A percentile compares a stretch with the other conserved stretches of the same genome.
phyloP scores from a whole-genome alignment of 1,284 basidiomycete genomes.

The Leucoagaricus sp. region DNA sequence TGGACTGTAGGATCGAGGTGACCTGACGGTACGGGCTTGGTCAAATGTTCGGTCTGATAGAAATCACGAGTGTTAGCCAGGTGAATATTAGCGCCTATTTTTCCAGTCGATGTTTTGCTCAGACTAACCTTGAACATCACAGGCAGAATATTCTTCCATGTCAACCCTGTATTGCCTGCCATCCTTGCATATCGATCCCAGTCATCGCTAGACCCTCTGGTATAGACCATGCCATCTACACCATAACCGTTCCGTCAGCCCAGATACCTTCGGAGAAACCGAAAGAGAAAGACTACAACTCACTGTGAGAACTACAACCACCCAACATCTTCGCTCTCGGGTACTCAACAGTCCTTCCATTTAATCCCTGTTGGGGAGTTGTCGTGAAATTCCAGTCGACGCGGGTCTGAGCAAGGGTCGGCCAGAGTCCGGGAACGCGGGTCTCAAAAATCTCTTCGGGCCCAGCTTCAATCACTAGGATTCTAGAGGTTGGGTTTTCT shows the following conservation, averaged over 20 bases:
- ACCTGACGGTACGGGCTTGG: not conserved
- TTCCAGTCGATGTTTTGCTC: not conserved
- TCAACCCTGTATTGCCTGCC: not conserved
- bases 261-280: not conserved
- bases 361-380: constrained; percentile 17
- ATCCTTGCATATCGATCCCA: constrained; percentile 9
- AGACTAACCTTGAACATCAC: constrained; percentile 11
- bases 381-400: constrained; percentile 24
- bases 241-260: too few relatives aligned
- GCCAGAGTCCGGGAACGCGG: constrained; percentile 13
- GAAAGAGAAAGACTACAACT: too few relatives aligned
- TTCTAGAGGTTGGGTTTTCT: constrained; percentile 3
- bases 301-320: constrained; percentile 31
- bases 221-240: constrained; percentile 14
- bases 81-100: too few relatives aligned
- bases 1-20: constrained; percentile 15
- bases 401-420: not conserved
- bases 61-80: too few relatives aligned
- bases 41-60: not conserved
- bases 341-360: constrained; percentile 14
- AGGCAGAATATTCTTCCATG: constrained; percentile 1
- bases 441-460: constrained; percentile 18
- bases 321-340: constrained; percentile 27
- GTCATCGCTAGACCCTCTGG: constrained; percentile 14
- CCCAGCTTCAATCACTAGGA: constrained; percentile 18